Evolutionary conservation across 495 filamentous ascomycete species (phyloP).

Genomic region (Xylaria intraflava): DNA sequence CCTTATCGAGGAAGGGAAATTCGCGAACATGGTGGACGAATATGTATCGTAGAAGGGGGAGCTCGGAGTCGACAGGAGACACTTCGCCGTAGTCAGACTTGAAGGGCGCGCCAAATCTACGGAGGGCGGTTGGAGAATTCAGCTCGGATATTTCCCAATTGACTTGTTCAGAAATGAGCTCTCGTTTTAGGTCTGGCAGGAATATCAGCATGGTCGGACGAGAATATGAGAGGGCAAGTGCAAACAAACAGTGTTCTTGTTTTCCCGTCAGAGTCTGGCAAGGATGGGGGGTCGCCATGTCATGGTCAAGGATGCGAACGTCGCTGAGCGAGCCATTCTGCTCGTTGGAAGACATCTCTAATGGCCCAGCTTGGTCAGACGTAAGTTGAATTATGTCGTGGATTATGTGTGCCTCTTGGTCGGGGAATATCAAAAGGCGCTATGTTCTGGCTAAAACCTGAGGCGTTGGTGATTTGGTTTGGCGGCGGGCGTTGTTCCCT

Average conservation of each 20-base stretch:
- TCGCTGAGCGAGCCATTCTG: constrained; percentile 19
- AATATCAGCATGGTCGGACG: constrained; percentile 22
- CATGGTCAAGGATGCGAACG: neutral
- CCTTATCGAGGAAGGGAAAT: constrained; percentile 94
- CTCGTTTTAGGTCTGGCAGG: constrained; percentile 82
- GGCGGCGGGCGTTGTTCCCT: no score
- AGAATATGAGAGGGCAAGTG: neutral
- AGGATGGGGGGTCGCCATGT: constrained; percentile 14
- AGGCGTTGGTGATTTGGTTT: neutral
- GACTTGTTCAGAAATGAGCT: constrained; percentile 85
- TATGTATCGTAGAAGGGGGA: constrained; percentile 91
- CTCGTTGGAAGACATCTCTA: constrained; percentile 20
- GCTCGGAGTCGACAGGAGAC: constrained; percentile 84
- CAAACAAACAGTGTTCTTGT: constrained; percentile 86
- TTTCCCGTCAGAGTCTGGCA: constrained; percentile 69
- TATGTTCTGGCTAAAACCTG: neutral
- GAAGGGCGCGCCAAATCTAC: constrained; percentile 93
- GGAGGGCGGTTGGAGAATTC: constrained; percentile 87
- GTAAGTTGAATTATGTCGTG: neutral
- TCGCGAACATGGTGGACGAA: constrained; percentile 98
- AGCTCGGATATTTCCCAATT: constrained; percentile 83
- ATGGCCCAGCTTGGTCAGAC: neutral
- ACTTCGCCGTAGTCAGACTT: constrained; percentile 87
- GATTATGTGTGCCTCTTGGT: neutral
- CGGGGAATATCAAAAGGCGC: no score